A percentile compares a stretch with the other conserved stretches of the same genome.
phyloP scores from a whole-genome alignment of 371 early-diverging fungal genomes.

The Synchytrium microbalum region DNA sequence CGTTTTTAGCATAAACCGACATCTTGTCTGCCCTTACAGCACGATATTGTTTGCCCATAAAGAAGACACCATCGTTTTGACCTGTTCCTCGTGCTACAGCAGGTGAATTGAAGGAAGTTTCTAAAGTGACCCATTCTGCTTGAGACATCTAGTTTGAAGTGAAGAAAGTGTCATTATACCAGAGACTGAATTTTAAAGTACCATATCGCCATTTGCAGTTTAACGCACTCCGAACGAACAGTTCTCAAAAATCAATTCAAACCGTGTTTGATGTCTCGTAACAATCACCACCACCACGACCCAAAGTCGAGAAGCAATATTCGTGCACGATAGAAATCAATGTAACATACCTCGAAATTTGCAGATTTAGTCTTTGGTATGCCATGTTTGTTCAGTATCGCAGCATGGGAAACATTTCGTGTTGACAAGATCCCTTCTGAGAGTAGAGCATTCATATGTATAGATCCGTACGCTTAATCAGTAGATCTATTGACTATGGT shows the following conservation, averaged over 20 bases:
- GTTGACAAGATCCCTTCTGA: constrained; percentile 38
- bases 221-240: too few species aligned
- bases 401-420: constrained; percentile 34
- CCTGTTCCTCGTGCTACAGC: constrained; percentile 30
- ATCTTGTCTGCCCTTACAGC: constrained; percentile 36
- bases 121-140: constrained; percentile 26
- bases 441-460: constrained; percentile 36
- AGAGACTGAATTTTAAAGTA: background rate
- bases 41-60: constrained; percentile 30
- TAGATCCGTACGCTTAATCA: constrained; percentile 6
- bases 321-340: background rate
- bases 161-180: background rate
- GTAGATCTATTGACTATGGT: too few species aligned
- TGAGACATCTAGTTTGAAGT: constrained; percentile 11
- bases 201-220: too few species aligned
- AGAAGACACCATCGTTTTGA: constrained; percentile 22
- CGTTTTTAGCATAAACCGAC: constrained; percentile 40
- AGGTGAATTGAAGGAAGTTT: constrained; percentile 31
- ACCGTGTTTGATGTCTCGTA: too few species aligned
- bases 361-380: constrained; percentile 39
- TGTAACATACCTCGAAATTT: constrained; percentile 23
- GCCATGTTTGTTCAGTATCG: constrained; percentile 38
- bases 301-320: background rate
- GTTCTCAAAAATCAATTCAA: too few species aligned
- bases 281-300: background rate